Base-by-base conservation (phyloP, 2,329 filamentous ascomycete genomes). In the Hymenoscyphus occultus region DNA sequence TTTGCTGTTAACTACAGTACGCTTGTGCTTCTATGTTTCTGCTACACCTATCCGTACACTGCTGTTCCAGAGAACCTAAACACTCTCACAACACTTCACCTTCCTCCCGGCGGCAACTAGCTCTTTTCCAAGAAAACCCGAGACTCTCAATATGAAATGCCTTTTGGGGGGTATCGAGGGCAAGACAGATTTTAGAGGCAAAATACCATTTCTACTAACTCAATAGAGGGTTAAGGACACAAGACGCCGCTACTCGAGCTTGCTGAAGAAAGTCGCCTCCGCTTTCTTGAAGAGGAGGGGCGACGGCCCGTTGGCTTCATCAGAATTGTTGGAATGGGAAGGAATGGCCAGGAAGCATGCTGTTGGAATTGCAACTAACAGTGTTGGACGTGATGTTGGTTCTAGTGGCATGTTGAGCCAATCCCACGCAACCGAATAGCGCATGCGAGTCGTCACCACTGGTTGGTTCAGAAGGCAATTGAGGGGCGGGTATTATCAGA, bases 1-100 rank as follows among this genome's bases (percentile, higher is more conserved):
- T 67, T 67, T 62, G 67, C 68, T 65, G 65, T 67, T 28, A 28
- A 28, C 28, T 28, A 68, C 69, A 51, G 63, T 57, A 62, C 63
- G 62, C 62, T 67, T 59, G 59, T 65, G 61, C 66, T 64, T 65
- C 62, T 63, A 14, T 14, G 16, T 19, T 28, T 48, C 22, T 28
- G 19, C 61, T 62, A 54, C 32, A n/a, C 61, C 39, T 19, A 10
- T 39, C 45, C 54, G 35, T 16, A 39, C 16, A 39, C 32, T 40
- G 19, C 39, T 28, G 32, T 19, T 40, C 31, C 58, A n/a, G 39
- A 42, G 13, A 51, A 51, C 45, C 19, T 10, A 22, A 28, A 28
- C 28, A 16, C 16, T 6, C 19, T 51, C 19, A 12, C 13, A 51
- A 6, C 45, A 16, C 45, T 51, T 22, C 19, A 51, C 45, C 9